Evolutionary conservation across 805 yeast genomes (phyloP).

Genomic region (Nakazawaea populi): DNA sequence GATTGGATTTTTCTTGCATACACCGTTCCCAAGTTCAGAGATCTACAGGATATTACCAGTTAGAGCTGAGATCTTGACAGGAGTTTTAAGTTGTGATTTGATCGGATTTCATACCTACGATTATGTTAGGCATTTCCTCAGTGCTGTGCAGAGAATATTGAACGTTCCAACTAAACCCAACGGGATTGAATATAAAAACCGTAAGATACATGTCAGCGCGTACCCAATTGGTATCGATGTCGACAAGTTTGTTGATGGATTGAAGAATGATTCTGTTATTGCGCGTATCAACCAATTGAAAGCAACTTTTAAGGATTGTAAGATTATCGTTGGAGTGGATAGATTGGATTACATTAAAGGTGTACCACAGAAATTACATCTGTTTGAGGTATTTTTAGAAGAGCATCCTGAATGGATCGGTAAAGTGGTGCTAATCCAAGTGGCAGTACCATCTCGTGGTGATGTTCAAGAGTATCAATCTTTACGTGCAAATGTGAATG

Average conservation of each 20-base stretch:
- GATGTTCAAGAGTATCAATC: constrained; percentile 98
- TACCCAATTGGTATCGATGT: constrained; percentile 99
- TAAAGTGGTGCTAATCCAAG: constrained; percentile 90
- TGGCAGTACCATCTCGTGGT: constrained; percentile 96
- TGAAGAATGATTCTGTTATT: constrained; percentile 56
- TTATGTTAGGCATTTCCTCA: constrained; percentile 91
- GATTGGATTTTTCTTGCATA: constrained; percentile 91
- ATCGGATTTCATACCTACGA: constrained; percentile 99
- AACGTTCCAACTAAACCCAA: constrained; percentile 83
- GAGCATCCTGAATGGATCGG: constrained; percentile 99
- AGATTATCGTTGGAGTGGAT: constrained; percentile 94
- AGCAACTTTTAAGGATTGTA: constrained; percentile 57
- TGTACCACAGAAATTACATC: constrained; percentile 95
- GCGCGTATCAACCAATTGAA: constrained; percentile 59
- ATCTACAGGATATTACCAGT: constrained; percentile 95
- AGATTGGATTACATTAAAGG: constrained; percentile 96
- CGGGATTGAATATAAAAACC: constrained; percentile 73
- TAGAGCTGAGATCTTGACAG: constrained; percentile 82
- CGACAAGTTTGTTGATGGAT: constrained; percentile 79
- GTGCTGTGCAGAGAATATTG: constrained; percentile 81
- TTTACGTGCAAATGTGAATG: constrained; percentile 89
- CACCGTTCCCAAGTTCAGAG: constrained; percentile 97
- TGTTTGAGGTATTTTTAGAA: constrained; percentile 84
- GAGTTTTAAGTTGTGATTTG: constrained; percentile 89
- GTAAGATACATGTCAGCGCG: constrained; percentile 85